A percentile compares a stretch with the other conserved stretches of the same genome.
Conservation (phyloP, 106 monocot genomes). For the Triglochin maritima region DNA sequence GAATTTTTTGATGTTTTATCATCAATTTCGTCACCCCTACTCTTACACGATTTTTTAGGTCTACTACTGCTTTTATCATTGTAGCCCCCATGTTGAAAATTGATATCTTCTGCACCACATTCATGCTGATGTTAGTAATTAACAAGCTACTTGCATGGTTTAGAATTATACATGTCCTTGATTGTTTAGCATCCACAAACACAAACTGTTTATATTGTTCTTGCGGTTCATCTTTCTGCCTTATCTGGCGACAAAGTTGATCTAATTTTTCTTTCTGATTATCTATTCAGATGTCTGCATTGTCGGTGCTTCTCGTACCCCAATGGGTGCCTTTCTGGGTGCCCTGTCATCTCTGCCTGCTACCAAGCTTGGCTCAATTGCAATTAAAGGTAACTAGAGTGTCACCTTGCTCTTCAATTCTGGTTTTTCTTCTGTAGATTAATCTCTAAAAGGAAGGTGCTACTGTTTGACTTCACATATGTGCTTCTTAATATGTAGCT, state of each 20-base stretch:
- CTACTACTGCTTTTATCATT: no score
- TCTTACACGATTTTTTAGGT: no score
- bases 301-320: conserved; percentile 93
- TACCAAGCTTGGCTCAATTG: conserved; percentile 90
- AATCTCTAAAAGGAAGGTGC: not conserved
- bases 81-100: no score
- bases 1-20: no score
- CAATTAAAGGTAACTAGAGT: conserved; percentile 49
- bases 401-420: conserved; percentile 1
- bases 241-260: not conserved
- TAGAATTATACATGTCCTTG: no score
- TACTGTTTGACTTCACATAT: not conserved
- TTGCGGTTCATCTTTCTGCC: not conserved
- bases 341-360: conserved; percentile 77
- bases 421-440: not conserved
- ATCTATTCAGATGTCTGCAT: conserved; percentile 74
- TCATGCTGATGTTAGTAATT: no score
- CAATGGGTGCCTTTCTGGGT: conserved; percentile 91
- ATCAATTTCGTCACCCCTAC: no score
- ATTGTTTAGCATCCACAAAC: no score
- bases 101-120: no score
- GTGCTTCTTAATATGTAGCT: conserved; percentile 26
- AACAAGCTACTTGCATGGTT: no score
- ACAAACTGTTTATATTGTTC: not conserved
- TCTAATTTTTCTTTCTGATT: not conserved